Evolutionary conservation across 2,329 filamentous ascomycete genomes (phyloP).

Genomic region (Aspergillus transmontanensis): DNA sequence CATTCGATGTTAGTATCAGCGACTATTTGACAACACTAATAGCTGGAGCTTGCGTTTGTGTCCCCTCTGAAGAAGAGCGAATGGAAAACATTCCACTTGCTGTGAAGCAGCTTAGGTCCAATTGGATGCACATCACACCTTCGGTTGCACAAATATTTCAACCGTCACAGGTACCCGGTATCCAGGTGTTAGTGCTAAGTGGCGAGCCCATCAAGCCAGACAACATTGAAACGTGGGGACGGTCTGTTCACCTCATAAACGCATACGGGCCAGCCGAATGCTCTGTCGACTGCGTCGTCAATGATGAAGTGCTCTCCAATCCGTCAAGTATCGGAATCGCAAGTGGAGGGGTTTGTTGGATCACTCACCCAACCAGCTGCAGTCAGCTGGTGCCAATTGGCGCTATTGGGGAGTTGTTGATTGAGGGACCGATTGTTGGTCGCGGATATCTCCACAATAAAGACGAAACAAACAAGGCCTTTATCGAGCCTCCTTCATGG

Average conservation of each 20-base stretch:
- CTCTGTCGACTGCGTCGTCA: too few species aligned
- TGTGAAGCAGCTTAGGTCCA: background rate
- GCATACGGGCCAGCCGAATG: too few species aligned
- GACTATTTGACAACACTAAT: conserved; percentile 33
- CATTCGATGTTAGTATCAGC: conserved; percentile 44
- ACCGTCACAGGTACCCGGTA: too few species aligned
- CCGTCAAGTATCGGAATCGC: background rate
- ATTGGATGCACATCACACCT: too few species aligned
- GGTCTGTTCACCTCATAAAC: too few species aligned
- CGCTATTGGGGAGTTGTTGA: conserved; percentile 11
- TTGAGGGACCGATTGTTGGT: conserved; percentile 9
- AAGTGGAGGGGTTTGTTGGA: too few species aligned
- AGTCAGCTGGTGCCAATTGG: conserved; percentile 12
- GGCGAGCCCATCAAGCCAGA: too few species aligned
- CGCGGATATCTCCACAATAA: conserved; percentile 10
- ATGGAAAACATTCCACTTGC: background rate
- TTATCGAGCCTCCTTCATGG: conserved; percentile 8
- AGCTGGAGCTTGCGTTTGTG: conserved; percentile 13
- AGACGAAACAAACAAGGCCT: conserved; percentile 4
- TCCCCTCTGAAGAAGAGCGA: conserved; percentile 11
- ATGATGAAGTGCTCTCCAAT: background rate
- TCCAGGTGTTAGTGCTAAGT: too few species aligned
- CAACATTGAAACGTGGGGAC: too few species aligned
- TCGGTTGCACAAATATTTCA: too few species aligned
- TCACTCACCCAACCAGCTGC: background rate